A percentile compares a stretch with the other conserved stretches of the same genome.
These are phyloP conservation scores for Lodderomyces metapsilosis DNA, from an alignment of 1,139 yeast genomes.

Conservation along the genomic window DNA sequence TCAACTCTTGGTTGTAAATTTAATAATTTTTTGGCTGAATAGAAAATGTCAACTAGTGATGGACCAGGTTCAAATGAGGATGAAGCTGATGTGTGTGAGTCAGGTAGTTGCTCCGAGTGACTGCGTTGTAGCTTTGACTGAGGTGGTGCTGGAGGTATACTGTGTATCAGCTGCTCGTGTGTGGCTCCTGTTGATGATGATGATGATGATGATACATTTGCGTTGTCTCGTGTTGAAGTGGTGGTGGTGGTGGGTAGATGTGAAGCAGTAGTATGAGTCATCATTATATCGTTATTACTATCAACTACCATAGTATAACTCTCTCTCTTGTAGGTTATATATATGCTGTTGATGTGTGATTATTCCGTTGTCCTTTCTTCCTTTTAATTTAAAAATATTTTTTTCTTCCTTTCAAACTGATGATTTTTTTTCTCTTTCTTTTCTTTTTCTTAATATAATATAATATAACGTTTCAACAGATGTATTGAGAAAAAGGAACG, in stretches of 20 bases:
- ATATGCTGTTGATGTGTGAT: no score
- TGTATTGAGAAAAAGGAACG: no score
- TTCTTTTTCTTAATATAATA: no score
- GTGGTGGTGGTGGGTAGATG: not conserved
- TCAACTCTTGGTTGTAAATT: constrained; percentile 42
- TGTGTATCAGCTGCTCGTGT: not conserved
- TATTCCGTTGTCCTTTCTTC: no score
- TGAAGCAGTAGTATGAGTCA: not conserved
- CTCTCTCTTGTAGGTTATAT: no score
- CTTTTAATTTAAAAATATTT: no score
- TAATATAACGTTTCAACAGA: no score
- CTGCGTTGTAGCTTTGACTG: constrained; percentile 1
- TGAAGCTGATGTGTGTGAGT: not conserved
- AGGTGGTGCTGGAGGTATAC: not conserved
- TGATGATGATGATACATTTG: constrained; percentile 1
- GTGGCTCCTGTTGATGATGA: not conserved
- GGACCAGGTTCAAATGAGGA: constrained; percentile 21
- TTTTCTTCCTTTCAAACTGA: no score
- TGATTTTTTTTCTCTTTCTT: no score
- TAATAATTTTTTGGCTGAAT: constrained; percentile 43
- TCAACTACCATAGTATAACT: not conserved
- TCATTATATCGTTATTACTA: not conserved
- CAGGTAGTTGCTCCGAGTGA: not conserved
- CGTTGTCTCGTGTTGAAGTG: not conserved
- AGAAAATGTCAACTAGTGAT: constrained; percentile 42